Evolutionary conservation across 2,329 filamentous ascomycete species (phyloP).

Genomic region (Botrytis tulipae): DNA sequence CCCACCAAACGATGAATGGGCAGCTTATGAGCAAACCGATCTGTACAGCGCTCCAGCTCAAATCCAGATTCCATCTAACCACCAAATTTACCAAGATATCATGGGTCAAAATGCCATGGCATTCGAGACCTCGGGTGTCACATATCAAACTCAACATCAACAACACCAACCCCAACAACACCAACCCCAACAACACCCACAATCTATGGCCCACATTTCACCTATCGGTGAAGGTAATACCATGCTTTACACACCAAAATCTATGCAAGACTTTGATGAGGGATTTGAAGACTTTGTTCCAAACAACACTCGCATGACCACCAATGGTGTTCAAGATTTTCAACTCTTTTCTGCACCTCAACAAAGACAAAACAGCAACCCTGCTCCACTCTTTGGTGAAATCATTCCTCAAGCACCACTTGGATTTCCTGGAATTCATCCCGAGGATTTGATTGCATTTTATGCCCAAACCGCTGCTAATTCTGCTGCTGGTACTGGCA

Average conservation of each 20-base stretch:
- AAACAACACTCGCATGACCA: constrained; percentile 23
- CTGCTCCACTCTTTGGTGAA: constrained; percentile 35
- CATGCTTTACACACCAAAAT: constrained; percentile 67
- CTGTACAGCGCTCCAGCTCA: constrained; percentile 59
- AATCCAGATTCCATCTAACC: constrained; percentile 49
- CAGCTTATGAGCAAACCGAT: constrained; percentile 56
- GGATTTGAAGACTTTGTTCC: constrained; percentile 33
- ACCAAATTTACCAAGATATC: constrained; percentile 43
- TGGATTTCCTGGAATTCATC: constrained; percentile 28
- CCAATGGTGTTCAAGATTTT: constrained; percentile 30
- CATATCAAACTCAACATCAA: constrained; percentile 21
- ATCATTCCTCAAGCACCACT: constrained; percentile 27
- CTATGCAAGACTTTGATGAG: constrained; percentile 62
- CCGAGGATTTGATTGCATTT: constrained; percentile 35
- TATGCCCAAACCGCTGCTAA: constrained; percentile 33
- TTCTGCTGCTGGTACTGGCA: constrained; percentile 22
- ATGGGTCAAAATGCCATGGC: constrained; percentile 27
- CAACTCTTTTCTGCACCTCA: constrained; percentile 35
- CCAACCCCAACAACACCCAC: constrained; percentile 11
- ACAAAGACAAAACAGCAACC: constrained; percentile 29
- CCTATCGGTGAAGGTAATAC: constrained; percentile 65
- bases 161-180: not conserved
- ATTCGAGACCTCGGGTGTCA: constrained; percentile 37
- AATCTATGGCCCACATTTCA: constrained; percentile 57
- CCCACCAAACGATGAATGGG: constrained; percentile 51